Conservation (phyloP, 2,329 filamentous ascomycete species). For the Nigrograna mackinnonii region DNA sequence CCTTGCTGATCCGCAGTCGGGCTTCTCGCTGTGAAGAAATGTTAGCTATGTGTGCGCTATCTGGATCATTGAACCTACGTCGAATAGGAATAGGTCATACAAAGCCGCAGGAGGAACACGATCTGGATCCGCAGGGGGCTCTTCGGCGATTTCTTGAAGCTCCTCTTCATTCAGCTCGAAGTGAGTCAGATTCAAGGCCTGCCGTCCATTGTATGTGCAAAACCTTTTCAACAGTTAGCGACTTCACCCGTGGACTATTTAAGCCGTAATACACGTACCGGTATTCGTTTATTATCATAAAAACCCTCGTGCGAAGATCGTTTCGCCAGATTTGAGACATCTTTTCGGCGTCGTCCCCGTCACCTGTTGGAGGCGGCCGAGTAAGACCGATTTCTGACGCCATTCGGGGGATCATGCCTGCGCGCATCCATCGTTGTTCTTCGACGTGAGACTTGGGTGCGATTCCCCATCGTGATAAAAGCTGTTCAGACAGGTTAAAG, state of each 20-base stretch:
- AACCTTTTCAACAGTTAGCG: neutral
- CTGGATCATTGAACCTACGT: neutral
- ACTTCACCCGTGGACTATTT: neutral
- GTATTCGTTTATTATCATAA: neutral
- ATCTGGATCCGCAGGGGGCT: neutral
- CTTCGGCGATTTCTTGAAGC: neutral
- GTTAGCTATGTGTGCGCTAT: no score
- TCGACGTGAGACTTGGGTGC: neutral
- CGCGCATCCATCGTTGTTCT: neutral
- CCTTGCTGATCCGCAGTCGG: neutral
- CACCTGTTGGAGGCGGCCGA: neutral
- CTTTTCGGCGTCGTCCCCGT: no score
- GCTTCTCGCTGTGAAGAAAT: neutral
- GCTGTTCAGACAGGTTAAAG: no score
- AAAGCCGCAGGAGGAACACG: neutral
- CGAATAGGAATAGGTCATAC: neutral
- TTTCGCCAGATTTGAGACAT: no score
- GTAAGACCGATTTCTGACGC: neutral
- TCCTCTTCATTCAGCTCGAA: neutral
- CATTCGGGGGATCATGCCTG: constrained; percentile 1
- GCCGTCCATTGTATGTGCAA: neutral
- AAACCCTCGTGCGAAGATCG: neutral
- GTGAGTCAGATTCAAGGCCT: neutral
- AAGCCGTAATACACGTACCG: neutral
- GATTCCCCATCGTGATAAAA: neutral